A percentile compares a stretch with the other conserved stretches of the same genome.
Conservation (phyloP, 2,329 filamentous ascomycete genomes). For the Lecanoromycetidae sp. region DNA sequence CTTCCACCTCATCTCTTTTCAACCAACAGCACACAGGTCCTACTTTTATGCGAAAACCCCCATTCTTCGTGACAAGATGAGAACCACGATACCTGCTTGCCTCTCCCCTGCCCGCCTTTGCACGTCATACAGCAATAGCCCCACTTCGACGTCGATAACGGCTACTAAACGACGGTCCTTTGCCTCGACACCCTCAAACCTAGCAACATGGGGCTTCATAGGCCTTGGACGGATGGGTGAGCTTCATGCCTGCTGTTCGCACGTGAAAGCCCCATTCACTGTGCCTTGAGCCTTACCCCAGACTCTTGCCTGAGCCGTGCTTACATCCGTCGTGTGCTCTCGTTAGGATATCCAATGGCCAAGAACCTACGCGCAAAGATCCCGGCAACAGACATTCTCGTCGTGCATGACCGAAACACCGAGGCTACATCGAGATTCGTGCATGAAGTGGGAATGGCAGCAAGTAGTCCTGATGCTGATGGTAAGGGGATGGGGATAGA, state of each 20-base stretch:
- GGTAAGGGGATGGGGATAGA: constrained; percentile 37
- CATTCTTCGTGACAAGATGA: constrained; percentile 8
- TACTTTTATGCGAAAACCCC: background rate
- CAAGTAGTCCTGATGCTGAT: constrained; percentile 21
- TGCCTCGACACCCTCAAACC: constrained; percentile 33
- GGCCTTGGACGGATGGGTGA: constrained; percentile 50
- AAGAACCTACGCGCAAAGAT: constrained; percentile 57
- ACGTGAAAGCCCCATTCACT: constrained; percentile 3
- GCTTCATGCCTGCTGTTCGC: constrained; percentile 19
- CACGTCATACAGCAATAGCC: background rate
- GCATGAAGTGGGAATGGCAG: constrained; percentile 35
- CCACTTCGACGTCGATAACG: background rate
- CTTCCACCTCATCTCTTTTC: background rate
- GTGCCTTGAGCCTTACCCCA: background rate
- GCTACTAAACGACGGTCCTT: constrained; percentile 28
- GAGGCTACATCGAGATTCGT: constrained; percentile 45
- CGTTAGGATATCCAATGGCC: constrained; percentile 58
- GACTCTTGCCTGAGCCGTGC: constrained; percentile 7
- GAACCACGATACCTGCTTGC: constrained; percentile 11
- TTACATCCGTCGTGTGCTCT: constrained; percentile 11
- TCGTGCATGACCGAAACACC: constrained; percentile 54
- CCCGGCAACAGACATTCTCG: constrained; percentile 47
- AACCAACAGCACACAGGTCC: background rate
- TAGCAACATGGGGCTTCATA: constrained; percentile 47
- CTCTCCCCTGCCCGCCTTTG: constrained; percentile 14